Evolutionary conservation across 2,329 filamentous ascomycete genomes (phyloP), one percentile per base, ranked within the genome.

Genomic region (Cytospora piceae): DNA sequence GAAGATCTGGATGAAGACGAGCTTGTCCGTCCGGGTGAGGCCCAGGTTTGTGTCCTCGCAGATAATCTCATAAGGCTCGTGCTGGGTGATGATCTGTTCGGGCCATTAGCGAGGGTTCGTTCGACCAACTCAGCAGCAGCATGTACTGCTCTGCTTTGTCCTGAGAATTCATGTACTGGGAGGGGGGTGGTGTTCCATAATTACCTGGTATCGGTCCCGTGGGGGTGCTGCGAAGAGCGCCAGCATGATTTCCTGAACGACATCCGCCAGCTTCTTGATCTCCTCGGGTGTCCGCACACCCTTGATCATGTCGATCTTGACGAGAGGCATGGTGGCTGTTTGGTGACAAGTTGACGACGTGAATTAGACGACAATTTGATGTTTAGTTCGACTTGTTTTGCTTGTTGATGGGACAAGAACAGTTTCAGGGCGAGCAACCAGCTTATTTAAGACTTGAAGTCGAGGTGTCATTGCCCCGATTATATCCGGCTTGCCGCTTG

Each of bases 11-110:
- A 49, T 49, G 46, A 49, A 49, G 46, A 49, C 46, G 46, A 49
- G 46, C 46, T 49, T 49, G 46, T 49, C 46, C 46, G 46, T 49
- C 46, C 46, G 46, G n/a, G 46, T 49, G n/a, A 49, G 46, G 46
- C 46, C 46, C 46, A 49, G 46, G 46, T 49, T 49, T 1, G 46
- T 49, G 46, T 49, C 46, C 46, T 49, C 46, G n/a, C 46, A 49
- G 46, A 49, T 49, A 7, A 49, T 49, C 46, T 49, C 46, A 49
- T 49, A 49, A 2, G 46, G 46, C 46, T 49, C 46, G 46, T 49
- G 46, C 20, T 49, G 46, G n/a, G 46, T 49, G 46, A 49, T 49
- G 7, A 49, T 49, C 46, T 49, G 46, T 3, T 17, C 7, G 2
- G 42, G 11, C 11, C n/a, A 11, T 46, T 22, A 49, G 42, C n/a